Conservation (phyloP, 2,329 filamentous ascomycete genomes). For the Colletotrichum lupini region DNA sequence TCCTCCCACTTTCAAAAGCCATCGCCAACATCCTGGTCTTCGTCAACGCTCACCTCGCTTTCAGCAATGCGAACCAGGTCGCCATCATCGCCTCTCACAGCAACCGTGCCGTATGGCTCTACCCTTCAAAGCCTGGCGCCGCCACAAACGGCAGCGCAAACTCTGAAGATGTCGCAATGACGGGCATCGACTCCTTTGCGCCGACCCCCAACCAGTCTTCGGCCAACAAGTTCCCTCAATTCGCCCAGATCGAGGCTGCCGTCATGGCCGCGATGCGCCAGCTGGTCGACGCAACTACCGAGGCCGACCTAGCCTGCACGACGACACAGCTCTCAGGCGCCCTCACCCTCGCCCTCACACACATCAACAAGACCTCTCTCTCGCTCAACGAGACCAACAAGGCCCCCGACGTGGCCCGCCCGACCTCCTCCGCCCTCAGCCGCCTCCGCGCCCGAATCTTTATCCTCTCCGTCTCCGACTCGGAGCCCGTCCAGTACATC, state of each 20-base stretch:
- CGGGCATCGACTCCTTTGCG: conserved; percentile 51
- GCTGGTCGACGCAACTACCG: conserved; percentile 77
- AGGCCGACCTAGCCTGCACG: conserved; percentile 73
- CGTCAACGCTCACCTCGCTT: conserved; percentile 94
- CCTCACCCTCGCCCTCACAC: conserved; percentile 86
- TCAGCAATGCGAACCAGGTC: conserved; percentile 93
- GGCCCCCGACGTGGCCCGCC: conserved; percentile 49
- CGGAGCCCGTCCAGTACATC: conserved; percentile 91
- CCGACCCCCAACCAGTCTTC: conserved; percentile 51
- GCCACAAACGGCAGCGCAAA: conserved; percentile 37
- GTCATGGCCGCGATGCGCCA: conserved; percentile 78
- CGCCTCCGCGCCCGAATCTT: conserved; percentile 85
- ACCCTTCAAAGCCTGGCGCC: conserved; percentile 66
- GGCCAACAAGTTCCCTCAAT: conserved; percentile 94
- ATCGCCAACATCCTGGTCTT: conserved; percentile 93
- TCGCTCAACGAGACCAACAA: conserved; percentile 69
- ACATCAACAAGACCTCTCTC: conserved; percentile 87
- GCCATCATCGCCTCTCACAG: conserved; percentile 91
- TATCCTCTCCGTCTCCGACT: conserved; percentile 87
- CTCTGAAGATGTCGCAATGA: conserved; percentile 70
- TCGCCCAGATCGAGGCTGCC: conserved; percentile 85
- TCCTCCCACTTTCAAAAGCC: conserved; percentile 83
- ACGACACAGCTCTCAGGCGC: conserved; percentile 93
- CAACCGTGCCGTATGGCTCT: conserved; percentile 89
- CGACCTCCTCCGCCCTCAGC: conserved; percentile 48